phyloP scores from a whole-genome alignment of 495 filamentous ascomycete species.

The Aspergillus kassunensis region DNA sequence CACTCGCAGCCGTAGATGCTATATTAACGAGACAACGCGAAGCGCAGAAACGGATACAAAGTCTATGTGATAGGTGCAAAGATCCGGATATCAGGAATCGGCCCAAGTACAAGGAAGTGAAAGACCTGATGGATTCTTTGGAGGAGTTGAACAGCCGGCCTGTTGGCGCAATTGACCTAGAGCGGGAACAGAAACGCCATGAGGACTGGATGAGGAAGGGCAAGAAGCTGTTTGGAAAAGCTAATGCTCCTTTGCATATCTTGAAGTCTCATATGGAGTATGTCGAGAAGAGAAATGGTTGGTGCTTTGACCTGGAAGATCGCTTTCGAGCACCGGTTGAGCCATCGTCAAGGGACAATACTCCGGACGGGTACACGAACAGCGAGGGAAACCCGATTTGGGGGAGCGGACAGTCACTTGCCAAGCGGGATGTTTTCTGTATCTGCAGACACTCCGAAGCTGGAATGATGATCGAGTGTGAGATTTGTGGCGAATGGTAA shows the following conservation, averaged over 20 bases:
- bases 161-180: constrained; percentile 82
- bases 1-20: constrained; percentile 77
- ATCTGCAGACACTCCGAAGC: constrained; percentile 91
- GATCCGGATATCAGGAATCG: constrained; percentile 71
- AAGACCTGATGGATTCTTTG: constrained; percentile 80
- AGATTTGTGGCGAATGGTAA: constrained; percentile 95
- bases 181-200: constrained; percentile 91
- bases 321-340: constrained; percentile 86
- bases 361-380: constrained; percentile 57
- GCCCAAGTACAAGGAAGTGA: constrained; percentile 86
- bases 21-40: constrained; percentile 96
- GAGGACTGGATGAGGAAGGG: constrained; percentile 99
- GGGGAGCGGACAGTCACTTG: constrained; percentile 44
- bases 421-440: constrained; percentile 83
- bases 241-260: constrained; percentile 95
- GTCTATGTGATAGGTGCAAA: constrained; percentile 72
- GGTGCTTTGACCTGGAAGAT: constrained; percentile 92
- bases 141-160: constrained; percentile 90
- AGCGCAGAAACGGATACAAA: constrained; percentile 79
- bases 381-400: constrained; percentile 28
- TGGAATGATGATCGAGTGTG: constrained; percentile 99
- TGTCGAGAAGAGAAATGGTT: constrained; percentile 79
- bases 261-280: constrained; percentile 90
- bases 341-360: constrained; percentile 81
- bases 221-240: constrained; percentile 98